Percentiles rank a stretch among this genome's conserved stretches.
phyloP scores from a whole-genome alignment of 1,139 yeast species.

The Zygoascus hellenicus region DNA sequence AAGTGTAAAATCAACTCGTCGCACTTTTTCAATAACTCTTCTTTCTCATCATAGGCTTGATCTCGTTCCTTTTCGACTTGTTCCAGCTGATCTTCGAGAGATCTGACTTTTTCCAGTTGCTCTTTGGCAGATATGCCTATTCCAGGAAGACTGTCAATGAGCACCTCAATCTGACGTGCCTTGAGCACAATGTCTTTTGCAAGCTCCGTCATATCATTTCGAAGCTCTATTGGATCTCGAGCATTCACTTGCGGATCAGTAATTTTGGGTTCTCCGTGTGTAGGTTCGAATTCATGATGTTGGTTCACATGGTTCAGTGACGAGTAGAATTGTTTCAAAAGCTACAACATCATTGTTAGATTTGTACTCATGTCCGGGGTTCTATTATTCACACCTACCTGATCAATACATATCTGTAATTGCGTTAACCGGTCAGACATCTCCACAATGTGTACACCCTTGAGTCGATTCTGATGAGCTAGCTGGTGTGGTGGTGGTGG shows the following conservation, averaged over 20 bases:
- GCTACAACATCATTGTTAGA: slow-evolving; percentile 28
- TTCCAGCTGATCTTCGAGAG: slow-evolving; percentile 58
- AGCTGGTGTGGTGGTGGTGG: background rate
- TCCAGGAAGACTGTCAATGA: slow-evolving; percentile 89
- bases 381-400: slow-evolving; percentile 31
- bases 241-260: slow-evolving; percentile 44
- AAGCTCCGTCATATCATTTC: slow-evolving; percentile 43
- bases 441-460: background rate
- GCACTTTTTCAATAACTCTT: slow-evolving; percentile 56
- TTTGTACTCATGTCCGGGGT: background rate
- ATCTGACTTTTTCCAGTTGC: slow-evolving; percentile 60
- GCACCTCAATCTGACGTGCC: slow-evolving; percentile 76
- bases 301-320: slow-evolving; percentile 80
- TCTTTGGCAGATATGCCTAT: slow-evolving; percentile 76
- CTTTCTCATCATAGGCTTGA: slow-evolving; percentile 59
- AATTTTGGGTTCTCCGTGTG: slow-evolving; percentile 46
- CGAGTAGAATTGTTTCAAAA: slow-evolving; percentile 87
- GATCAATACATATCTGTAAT: slow-evolving; percentile 86
- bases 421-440: slow-evolving; percentile 81
- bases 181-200: slow-evolving; percentile 80
- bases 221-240: slow-evolving; percentile 36
- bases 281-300: slow-evolving; percentile 54
- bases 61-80: slow-evolving; percentile 56
- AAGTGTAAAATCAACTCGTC: slow-evolving; percentile 62
- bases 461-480: background rate